These are phyloP conservation scores for Casuarina equisetifolia DNA, from an alignment of 306 rosid genomes.

Conservation along the genomic window DNA sequence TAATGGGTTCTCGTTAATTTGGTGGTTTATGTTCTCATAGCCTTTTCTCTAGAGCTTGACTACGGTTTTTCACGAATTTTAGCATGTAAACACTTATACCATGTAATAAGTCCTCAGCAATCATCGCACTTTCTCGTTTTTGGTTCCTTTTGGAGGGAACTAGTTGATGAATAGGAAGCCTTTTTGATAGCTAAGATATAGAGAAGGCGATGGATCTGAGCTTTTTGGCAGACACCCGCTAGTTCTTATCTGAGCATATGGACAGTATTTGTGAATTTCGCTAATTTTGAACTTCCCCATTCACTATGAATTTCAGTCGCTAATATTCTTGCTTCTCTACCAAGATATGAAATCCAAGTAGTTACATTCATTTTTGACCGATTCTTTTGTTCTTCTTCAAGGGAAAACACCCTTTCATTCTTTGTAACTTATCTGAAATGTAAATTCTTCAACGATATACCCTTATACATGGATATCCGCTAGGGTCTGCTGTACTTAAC, in stretches of 20 bases:
- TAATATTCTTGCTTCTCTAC: constrained; percentile 28
- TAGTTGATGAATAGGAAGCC: constrained; percentile 34
- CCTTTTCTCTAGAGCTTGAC: constrained; percentile 28
- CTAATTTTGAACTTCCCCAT: constrained; percentile 19
- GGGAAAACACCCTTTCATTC: constrained; percentile 26
- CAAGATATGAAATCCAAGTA: constrained; percentile 37
- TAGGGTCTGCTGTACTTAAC: constrained; percentile 37
- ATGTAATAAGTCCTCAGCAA: constrained; percentile 38
- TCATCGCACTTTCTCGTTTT: constrained; percentile 26
- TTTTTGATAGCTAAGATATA: constrained; percentile 15
- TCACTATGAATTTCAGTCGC: constrained; percentile 31
- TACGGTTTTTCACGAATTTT: constrained; percentile 30
- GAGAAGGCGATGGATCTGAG: constrained; percentile 45
- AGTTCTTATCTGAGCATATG: constrained; percentile 42
- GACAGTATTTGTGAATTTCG: constrained; percentile 31
- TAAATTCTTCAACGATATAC: constrained; percentile 50
- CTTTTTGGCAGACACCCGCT: constrained; percentile 42
- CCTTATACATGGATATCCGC: constrained; percentile 40
- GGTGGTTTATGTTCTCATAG: constrained; percentile 29
- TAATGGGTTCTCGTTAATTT: constrained; percentile 61
- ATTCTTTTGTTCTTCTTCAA: constrained; percentile 42
- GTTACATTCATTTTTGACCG: constrained; percentile 28
- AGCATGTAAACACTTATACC: constrained; percentile 30
- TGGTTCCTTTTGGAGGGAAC: constrained; percentile 24
- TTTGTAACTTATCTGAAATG: constrained; percentile 42